Percentiles rank a stretch among this genome's conserved stretches.
Conservation (phyloP, 441 rosid genomes). For the Bocquillonia castaneifolia region DNA sequence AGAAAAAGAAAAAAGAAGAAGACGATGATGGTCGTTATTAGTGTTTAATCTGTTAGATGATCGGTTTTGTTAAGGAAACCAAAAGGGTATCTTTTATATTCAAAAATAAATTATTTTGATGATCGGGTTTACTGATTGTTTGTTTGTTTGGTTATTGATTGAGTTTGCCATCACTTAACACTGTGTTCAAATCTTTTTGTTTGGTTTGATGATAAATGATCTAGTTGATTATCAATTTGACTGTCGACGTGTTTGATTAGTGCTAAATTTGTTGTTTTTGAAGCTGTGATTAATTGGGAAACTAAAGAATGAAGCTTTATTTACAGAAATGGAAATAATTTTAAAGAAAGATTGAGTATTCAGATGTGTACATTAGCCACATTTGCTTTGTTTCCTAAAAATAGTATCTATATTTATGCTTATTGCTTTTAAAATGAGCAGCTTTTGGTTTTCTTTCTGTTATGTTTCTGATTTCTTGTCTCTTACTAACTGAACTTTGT, state of each 20-base stretch:
- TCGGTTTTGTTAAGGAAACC: slow-evolving; percentile 14
- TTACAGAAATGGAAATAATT: slow-evolving; percentile 22
- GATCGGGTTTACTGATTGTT: slow-evolving; percentile 28
- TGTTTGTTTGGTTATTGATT: slow-evolving; percentile 18
- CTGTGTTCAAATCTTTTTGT: neutral
- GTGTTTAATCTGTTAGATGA: slow-evolving; percentile 23
- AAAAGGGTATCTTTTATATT: neutral
- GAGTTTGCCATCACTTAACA: neutral
- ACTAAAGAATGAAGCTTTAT: slow-evolving; percentile 5
- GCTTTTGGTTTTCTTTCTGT: slow-evolving; percentile 11
- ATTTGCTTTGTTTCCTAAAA: slow-evolving; percentile 26
- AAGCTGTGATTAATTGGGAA: slow-evolving; percentile 7
- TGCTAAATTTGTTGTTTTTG: neutral
- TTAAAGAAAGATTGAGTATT: slow-evolving; percentile 7
- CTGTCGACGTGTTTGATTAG: neutral
- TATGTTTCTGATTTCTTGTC: slow-evolving; percentile 16
- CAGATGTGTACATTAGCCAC: slow-evolving; percentile 23
- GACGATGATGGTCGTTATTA: no score
- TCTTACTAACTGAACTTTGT: neutral
- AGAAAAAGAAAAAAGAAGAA: neutral
- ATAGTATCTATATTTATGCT: neutral
- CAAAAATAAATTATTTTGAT: slow-evolving; percentile 7
- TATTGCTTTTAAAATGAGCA: slow-evolving; percentile 20
- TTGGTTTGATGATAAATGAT: slow-evolving; percentile 9
- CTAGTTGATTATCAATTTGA: neutral